phyloP scores from a whole-genome alignment of 208 protist species.

The Jaenimonas drosophilae region DNA sequence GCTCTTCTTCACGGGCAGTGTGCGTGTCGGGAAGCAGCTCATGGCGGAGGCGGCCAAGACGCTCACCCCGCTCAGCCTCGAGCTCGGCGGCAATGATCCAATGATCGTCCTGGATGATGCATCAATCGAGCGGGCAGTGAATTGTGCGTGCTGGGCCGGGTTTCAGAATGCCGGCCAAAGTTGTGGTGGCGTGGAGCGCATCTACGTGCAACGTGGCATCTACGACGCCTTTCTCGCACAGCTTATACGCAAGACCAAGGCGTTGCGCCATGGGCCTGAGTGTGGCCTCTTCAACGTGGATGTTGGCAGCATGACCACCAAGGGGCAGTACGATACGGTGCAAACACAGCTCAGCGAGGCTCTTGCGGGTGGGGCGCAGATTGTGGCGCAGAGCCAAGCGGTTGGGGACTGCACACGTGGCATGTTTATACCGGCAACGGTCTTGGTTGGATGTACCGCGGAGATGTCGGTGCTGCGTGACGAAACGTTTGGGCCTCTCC shows the following conservation, averaged over 20 bases:
- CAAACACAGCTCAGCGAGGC: slow-evolving; percentile 60
- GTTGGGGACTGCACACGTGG: slow-evolving; percentile 31
- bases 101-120: slow-evolving; percentile 74
- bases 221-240: slow-evolving; percentile 60
- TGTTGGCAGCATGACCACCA: slow-evolving; percentile 60
- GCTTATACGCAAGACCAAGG: slow-evolving; percentile 52
- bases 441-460: slow-evolving; percentile 61
- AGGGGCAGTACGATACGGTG: slow-evolving; percentile 46
- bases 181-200: slow-evolving; percentile 64
- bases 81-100: slow-evolving; percentile 83
- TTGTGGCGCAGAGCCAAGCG: slow-evolving; percentile 59
- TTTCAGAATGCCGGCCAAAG: slow-evolving; percentile 80
- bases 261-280: slow-evolving; percentile 62
- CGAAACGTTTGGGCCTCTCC: slow-evolving; percentile 90
- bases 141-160: slow-evolving; percentile 71
- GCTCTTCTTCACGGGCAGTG: slow-evolving; percentile 84
- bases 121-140: slow-evolving; percentile 63
- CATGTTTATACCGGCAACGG: slow-evolving; percentile 76
- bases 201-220: slow-evolving; percentile 61
- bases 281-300: slow-evolving; percentile 42
- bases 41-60: slow-evolving; percentile 62
- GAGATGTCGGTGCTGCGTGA: slow-evolving; percentile 82
- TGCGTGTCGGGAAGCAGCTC: slow-evolving; percentile 62
- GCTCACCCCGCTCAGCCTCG: slow-evolving; percentile 62
- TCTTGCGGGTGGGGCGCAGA: slow-evolving; percentile 37